phyloP scores from a whole-genome alignment of 1,139 yeast species.

The Geotrichum klebahnii region DNA sequence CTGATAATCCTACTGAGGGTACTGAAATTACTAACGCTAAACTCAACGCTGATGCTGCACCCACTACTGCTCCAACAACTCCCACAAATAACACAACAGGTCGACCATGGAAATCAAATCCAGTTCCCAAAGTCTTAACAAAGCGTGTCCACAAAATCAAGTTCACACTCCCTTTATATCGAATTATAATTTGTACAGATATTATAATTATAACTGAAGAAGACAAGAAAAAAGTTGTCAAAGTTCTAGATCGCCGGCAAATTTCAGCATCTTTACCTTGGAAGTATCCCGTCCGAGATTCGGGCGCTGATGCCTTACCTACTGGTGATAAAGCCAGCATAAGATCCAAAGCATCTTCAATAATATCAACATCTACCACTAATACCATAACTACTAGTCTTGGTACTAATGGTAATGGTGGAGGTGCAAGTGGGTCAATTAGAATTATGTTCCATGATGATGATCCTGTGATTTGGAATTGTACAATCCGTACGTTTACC shows the following conservation, averaged over 20 bases:
- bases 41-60: no score
- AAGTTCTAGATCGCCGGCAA: slow-evolving; percentile 15
- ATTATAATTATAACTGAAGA: slow-evolving; percentile 20
- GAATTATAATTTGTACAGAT: slow-evolving; percentile 20
- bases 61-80: not conserved
- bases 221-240: slow-evolving; percentile 18
- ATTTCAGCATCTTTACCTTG: slow-evolving; percentile 18
- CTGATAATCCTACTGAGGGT: no score
- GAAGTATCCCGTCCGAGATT: slow-evolving; percentile 18
- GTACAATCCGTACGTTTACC: not conserved
- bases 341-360: slow-evolving; percentile 3
- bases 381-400: no score
- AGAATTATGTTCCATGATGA: no score
- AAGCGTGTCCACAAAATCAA: slow-evolving; percentile 10
- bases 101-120: slow-evolving; percentile 11
- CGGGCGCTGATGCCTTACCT: slow-evolving; percentile 3
- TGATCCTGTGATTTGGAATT: no score
- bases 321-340: slow-evolving; percentile 6
- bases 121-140: slow-evolving; percentile 20
- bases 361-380: no score
- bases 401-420: no score
- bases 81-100: not conserved
- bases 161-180: slow-evolving; percentile 14
- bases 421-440: no score
- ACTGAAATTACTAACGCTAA: no score